These are phyloP conservation scores for Keqinozyma sinolaborantium DNA, from an alignment of 1,139 yeast genomes.

Conservation along the genomic window DNA sequence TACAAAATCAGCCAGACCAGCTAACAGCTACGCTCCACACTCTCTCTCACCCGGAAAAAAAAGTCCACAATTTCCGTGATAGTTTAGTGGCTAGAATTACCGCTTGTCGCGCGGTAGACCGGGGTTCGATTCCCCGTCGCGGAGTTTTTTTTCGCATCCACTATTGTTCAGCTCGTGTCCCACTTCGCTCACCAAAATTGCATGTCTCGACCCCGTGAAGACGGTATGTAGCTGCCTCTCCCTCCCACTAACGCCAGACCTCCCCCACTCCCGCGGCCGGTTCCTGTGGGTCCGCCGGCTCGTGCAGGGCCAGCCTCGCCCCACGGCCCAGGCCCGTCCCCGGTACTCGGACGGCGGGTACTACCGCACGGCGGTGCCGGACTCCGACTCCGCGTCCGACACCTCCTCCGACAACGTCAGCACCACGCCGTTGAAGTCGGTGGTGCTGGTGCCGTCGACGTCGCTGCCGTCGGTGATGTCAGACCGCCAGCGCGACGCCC, in stretches of 20 bases:
- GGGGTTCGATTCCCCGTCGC: constrained; percentile 51
- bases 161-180: no score
- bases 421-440: constrained; percentile 51
- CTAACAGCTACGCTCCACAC: no score
- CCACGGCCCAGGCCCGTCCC: constrained; percentile 1
- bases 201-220: background rate
- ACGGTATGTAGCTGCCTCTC: background rate
- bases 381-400: background rate
- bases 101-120: constrained; percentile 49
- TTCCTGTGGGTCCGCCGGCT: constrained; percentile 47
- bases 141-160: constrained; percentile 24
- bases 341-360: background rate
- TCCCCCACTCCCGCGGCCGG: constrained; percentile 27
- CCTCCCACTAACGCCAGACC: background rate
- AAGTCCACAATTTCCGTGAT: constrained; percentile 27
- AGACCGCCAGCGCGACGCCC: constrained; percentile 33
- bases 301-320: constrained; percentile 42
- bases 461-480: constrained; percentile 43
- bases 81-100: constrained; percentile 48
- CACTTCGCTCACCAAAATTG: no score
- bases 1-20: no score
- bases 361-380: background rate
- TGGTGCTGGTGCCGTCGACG: constrained; percentile 47
- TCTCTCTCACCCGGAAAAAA: no score
- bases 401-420: constrained; percentile 31